A percentile compares a stretch with the other conserved stretches of the same genome.
Conservation (phyloP, 2,329 filamentous ascomycete genomes). For the Monosporascus sp. region DNA sequence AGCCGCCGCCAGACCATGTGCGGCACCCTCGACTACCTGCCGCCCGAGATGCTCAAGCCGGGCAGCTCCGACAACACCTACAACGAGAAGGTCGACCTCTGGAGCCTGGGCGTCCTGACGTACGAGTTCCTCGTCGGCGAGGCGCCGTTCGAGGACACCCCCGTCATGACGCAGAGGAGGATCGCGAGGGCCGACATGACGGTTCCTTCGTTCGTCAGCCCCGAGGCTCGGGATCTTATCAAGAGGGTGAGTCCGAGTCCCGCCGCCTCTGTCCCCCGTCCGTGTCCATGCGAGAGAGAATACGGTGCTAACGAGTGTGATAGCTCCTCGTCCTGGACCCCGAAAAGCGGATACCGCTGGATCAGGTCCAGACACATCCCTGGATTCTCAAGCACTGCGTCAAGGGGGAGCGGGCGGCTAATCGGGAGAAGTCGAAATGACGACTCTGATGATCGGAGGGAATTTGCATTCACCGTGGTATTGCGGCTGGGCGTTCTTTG, state of each 20-base stretch:
- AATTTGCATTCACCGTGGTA: too few species aligned
- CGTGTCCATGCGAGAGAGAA: too few species aligned
- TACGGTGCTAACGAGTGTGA: neutral
- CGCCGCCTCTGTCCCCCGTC: neutral
- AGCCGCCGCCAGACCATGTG: slow-evolving; percentile 93
- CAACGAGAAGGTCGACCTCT: slow-evolving; percentile 91
- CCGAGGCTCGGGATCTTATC: slow-evolving; percentile 87
- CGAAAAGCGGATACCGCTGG: slow-evolving; percentile 84
- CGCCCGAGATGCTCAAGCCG: slow-evolving; percentile 92
- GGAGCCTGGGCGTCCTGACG: slow-evolving; percentile 89
- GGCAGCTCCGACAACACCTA: slow-evolving; percentile 82
- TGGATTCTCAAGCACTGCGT: slow-evolving; percentile 97
- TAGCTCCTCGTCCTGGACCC: slow-evolving; percentile 87
- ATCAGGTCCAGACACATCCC: slow-evolving; percentile 82
- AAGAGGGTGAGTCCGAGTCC: slow-evolving; percentile 60
- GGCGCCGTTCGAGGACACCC: slow-evolving; percentile 94
- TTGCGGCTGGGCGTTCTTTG: neutral
- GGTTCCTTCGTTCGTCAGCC: slow-evolving; percentile 82
- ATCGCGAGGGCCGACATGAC: slow-evolving; percentile 90
- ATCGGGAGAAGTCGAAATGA: slow-evolving; percentile 41
- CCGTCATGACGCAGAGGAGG: slow-evolving; percentile 86
- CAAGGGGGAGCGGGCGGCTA: slow-evolving; percentile 50
- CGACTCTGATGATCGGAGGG: neutral
- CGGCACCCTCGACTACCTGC: slow-evolving; percentile 93
- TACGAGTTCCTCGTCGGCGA: slow-evolving; percentile 97